A percentile compares a stretch with the other conserved stretches of the same genome.
Conservation (phyloP, 352 stramenopile species). For the Pythium aquatile region DNA sequence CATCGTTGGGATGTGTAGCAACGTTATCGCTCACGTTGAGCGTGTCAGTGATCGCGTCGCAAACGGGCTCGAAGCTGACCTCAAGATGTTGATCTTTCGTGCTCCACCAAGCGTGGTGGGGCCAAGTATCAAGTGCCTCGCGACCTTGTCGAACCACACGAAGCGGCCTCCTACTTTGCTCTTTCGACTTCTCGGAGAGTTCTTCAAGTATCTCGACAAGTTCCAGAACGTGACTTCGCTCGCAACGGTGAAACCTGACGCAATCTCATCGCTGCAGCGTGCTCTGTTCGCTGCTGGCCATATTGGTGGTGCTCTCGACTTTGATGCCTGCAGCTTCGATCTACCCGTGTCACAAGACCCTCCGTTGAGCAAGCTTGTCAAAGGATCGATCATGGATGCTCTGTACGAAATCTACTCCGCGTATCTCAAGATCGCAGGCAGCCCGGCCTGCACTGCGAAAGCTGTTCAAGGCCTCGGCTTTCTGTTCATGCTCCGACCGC, state of each 20-base stretch:
- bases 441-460: constrained; percentile 56
- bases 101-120: constrained; percentile 83
- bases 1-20: constrained; percentile 58
- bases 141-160: constrained; percentile 43
- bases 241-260: constrained; percentile 32
- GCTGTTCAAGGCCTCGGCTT: constrained; percentile 83
- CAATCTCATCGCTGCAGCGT: constrained; percentile 59
- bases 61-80: constrained; percentile 48
- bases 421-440: constrained; percentile 47
- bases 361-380: constrained; percentile 34
- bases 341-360: constrained; percentile 21
- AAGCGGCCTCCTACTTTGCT: constrained; percentile 48
- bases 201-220: constrained; percentile 61
- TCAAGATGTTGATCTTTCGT: constrained; percentile 59
- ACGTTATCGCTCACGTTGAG: constrained; percentile 53
- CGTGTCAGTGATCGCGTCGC: constrained; percentile 48
- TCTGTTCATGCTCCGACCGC: constrained; percentile 62
- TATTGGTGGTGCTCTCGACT: constrained; percentile 65
- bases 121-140: constrained; percentile 73
- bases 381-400: constrained; percentile 54
- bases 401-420: constrained; percentile 60
- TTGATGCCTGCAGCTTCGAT: constrained; percentile 38
- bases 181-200: constrained; percentile 62
- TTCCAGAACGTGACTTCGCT: constrained; percentile 39
- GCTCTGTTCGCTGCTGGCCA: constrained; percentile 70